Percentiles rank a stretch among this genome's conserved stretches.
phyloP scores from a whole-genome alignment of 306 rosid genomes.

The Vigna mungo region DNA sequence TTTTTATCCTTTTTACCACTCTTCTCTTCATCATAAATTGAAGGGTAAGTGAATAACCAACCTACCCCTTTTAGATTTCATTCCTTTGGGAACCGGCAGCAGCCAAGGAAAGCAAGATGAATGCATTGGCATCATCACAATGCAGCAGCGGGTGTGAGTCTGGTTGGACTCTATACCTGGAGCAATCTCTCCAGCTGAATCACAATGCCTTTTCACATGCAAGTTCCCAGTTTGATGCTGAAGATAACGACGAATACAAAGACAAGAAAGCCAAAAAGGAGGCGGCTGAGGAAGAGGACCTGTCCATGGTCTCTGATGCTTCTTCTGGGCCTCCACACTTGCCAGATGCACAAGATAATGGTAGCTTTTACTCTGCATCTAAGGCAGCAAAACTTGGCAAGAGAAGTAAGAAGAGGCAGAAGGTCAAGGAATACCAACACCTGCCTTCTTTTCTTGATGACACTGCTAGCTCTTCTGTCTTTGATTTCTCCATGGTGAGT shows the following conservation, averaged over 20 bases:
- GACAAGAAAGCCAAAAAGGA: conserved; percentile 28
- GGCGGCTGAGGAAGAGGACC: conserved; percentile 74
- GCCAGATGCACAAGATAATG: conserved; percentile 55
- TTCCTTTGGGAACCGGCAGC: neutral
- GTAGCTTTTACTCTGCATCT: conserved; percentile 49
- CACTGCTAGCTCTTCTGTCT: conserved; percentile 91
- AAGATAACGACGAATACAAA: conserved; percentile 35
- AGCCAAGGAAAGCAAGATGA: conserved; percentile 36
- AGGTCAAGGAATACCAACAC: conserved; percentile 50
- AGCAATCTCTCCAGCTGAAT: conserved; percentile 63
- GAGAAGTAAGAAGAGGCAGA: conserved; percentile 65
- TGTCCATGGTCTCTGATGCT: conserved; percentile 97
- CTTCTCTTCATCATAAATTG: conserved; percentile 45
- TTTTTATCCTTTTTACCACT: conserved; percentile 42
- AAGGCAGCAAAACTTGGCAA: conserved; percentile 44
- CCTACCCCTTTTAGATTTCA: conserved; percentile 24
- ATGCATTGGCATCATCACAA: conserved; percentile 66
- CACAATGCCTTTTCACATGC: conserved; percentile 50
- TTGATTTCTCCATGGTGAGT: conserved; percentile 68
- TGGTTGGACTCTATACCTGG: conserved; percentile 96
- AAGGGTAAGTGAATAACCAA: neutral
- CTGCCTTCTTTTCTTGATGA: conserved; percentile 75
- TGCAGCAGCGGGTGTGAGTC: conserved; percentile 94
- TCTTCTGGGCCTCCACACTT: conserved; percentile 97
- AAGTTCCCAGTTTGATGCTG: conserved; percentile 26